A percentile compares a stretch with the other conserved stretches of the same genome.
Evolutionary conservation across 768 basidiomycete genomes (phyloP).

Genomic region (Lentinula edodes): DNA sequence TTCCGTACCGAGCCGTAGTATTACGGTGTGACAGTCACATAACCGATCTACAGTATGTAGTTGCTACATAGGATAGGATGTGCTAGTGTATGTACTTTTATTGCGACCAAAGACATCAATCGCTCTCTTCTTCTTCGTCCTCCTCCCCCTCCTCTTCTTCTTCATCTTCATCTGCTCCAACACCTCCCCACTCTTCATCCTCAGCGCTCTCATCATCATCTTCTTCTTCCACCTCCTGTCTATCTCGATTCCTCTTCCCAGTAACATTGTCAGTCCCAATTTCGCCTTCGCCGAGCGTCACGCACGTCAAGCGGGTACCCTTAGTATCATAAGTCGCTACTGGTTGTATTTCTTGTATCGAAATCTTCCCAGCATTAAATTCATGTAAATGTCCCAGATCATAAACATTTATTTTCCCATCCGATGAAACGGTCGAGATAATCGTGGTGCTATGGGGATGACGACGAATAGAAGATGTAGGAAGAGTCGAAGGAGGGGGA

Average conservation of each 20-base stretch:
- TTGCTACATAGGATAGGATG: too few species aligned
- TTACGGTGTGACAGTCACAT: neutral
- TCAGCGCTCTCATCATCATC: conserved; percentile 15
- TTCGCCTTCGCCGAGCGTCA: conserved; percentile 51
- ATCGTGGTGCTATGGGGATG: conserved; percentile 45
- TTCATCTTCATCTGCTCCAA: conserved; percentile 9
- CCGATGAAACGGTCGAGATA: conserved; percentile 79
- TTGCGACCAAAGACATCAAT: conserved; percentile 6
- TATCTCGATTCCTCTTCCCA: conserved; percentile 25
- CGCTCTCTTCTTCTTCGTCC: conserved; percentile 22
- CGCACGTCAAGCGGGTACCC: conserved; percentile 79
- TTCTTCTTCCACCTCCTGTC: conserved; percentile 20
- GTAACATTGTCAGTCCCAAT: conserved; percentile 12
- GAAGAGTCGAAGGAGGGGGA: conserved; percentile 13
- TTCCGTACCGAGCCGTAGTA: neutral
- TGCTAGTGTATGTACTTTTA: neutral
- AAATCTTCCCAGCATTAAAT: conserved; percentile 5
- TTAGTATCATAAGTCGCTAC: conserved; percentile 75
- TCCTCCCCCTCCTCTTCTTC: conserved; percentile 24
- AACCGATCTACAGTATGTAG: neutral
- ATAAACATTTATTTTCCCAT: conserved; percentile 78
- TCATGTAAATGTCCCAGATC: conserved; percentile 53
- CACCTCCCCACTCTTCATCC: conserved; percentile 15
- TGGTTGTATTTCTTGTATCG: conserved; percentile 40
- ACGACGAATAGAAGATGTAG: conserved; percentile 7